These are phyloP conservation scores for Verticillium klebahnii DNA, from an alignment of 2,329 filamentous ascomycete genomes.

Conservation along the genomic window DNA sequence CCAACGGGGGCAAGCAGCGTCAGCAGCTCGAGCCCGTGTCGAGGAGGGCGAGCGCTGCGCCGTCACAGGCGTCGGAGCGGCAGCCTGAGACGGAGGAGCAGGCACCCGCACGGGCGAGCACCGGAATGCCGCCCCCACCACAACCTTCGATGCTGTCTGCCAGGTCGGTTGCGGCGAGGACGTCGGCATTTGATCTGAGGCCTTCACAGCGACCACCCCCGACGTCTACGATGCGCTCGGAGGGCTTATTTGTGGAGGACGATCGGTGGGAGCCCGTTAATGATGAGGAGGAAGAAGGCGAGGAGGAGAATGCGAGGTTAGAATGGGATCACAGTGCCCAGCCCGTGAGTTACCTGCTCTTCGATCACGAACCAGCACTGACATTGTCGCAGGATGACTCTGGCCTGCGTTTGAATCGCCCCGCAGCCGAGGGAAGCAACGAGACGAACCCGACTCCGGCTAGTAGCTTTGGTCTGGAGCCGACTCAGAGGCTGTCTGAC, in stretches of 20 bases:
- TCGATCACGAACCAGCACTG: conserved; percentile 13
- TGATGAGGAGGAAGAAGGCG: conserved; percentile 48
- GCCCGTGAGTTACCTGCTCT: conserved; percentile 39
- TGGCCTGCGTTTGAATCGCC: conserved; percentile 36
- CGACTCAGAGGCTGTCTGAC: conserved; percentile 71
- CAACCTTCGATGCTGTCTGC: conserved; percentile 9
- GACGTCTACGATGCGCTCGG: conserved; percentile 54
- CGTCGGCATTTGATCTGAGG: conserved; percentile 36
- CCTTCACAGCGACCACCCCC: conserved; percentile 48
- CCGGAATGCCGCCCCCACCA: conserved; percentile 22
- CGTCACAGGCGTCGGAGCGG: conserved; percentile 23
- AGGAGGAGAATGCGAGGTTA: conserved; percentile 61
- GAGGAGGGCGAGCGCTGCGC: conserved; percentile 37
- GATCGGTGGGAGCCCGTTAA: conserved; percentile 65
- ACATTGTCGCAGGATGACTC: conserved; percentile 36
- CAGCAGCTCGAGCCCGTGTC: conserved; percentile 44
- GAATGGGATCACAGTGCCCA: conserved; percentile 70
- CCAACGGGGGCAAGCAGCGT: conserved; percentile 33
- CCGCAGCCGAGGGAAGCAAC: conserved; percentile 19
- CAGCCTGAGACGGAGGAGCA: conserved; percentile 9
- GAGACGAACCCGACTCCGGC: conserved; percentile 18
- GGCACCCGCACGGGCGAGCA: conserved; percentile 7
- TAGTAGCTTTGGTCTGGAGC: conserved; percentile 44
- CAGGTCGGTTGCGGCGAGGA: conserved; percentile 8
- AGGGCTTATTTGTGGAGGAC: conserved; percentile 72